Percentiles rank a stretch among this genome's conserved stretches.
phyloP scores from a whole-genome alignment of 2,329 filamentous ascomycete species.

The Paraphoma chrysanthemicola region DNA sequence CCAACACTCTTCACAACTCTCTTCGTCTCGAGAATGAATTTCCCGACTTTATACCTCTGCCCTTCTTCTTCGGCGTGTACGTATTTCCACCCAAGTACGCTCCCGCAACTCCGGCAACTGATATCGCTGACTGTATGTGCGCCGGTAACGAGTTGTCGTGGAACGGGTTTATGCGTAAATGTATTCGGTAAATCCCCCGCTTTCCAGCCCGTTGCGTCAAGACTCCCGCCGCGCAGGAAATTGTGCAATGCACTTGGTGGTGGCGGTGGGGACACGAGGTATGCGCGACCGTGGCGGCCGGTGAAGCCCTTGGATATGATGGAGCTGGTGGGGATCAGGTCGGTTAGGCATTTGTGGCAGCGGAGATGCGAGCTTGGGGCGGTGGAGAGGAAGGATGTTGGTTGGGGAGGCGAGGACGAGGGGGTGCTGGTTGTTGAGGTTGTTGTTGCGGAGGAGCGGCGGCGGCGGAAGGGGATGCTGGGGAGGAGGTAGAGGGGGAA shows the following conservation, averaged over 20 bases:
- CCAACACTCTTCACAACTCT: slow-evolving; percentile 57
- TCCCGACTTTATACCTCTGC: slow-evolving; percentile 71
- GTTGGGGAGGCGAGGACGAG: slow-evolving; percentile 31
- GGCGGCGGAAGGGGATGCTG: slow-evolving; percentile 47
- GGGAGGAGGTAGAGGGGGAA: slow-evolving; percentile 50
- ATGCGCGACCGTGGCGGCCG: slow-evolving; percentile 69
- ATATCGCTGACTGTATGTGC: slow-evolving; percentile 69
- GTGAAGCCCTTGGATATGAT: slow-evolving; percentile 72
- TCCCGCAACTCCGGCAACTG: slow-evolving; percentile 63
- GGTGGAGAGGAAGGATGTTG: slow-evolving; percentile 28
- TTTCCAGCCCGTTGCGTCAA: slow-evolving; percentile 16
- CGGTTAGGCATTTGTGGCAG: slow-evolving; percentile 65
- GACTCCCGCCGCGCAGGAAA: slow-evolving; percentile 21
- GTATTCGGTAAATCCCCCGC: slow-evolving; percentile 63
- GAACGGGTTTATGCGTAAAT: slow-evolving; percentile 61
- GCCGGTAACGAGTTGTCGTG: slow-evolving; percentile 67
- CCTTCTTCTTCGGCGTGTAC: slow-evolving; percentile 66
- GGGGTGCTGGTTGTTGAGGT: slow-evolving; percentile 25
- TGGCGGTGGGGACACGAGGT: slow-evolving; percentile 62
- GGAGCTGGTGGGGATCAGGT: slow-evolving; percentile 65
- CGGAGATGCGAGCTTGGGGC: slow-evolving; percentile 61
- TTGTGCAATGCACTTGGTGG: slow-evolving; percentile 8
- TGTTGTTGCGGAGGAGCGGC: slow-evolving; percentile 47
- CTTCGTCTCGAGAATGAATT: slow-evolving; percentile 70
- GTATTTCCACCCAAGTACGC: slow-evolving; percentile 70